Conservation (phyloP, 2,329 filamentous ascomycete genomes). For the Neonectria coccinea region DNA sequence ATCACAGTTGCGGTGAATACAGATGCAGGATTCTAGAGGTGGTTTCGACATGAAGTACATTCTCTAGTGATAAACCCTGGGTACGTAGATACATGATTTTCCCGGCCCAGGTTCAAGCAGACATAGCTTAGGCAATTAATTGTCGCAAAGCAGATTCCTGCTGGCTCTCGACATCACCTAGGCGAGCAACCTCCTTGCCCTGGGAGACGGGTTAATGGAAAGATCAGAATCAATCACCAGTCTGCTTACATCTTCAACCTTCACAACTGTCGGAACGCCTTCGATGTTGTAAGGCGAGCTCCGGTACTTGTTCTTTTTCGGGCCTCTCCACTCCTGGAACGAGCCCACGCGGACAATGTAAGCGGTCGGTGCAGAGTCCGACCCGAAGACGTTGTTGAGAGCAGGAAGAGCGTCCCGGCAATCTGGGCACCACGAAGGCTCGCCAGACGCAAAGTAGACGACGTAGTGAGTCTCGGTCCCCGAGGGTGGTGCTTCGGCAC, state of each 20-base stretch:
- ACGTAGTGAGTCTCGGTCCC: constrained; percentile 45
- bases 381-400: constrained; percentile 41
- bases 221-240: background rate
- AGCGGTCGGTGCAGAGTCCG: constrained; percentile 40
- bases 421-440: constrained; percentile 48
- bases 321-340: constrained; percentile 42
- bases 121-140: constrained; percentile 27
- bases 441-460: constrained; percentile 48
- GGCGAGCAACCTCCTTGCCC: constrained; percentile 44
- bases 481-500: constrained; percentile 42
- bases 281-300: constrained; percentile 43
- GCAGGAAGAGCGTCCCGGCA: constrained; percentile 44
- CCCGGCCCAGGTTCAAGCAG: background rate
- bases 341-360: constrained; percentile 45
- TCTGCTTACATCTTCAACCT: constrained; percentile 41
- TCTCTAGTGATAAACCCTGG: background rate
- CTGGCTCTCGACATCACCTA: constrained; percentile 45
- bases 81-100: background rate
- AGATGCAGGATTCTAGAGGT: background rate
- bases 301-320: constrained; percentile 44
- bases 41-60: background rate
- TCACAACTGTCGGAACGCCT: constrained; percentile 45
- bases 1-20: background rate
- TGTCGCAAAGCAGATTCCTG: constrained; percentile 43
- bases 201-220: background rate